These are phyloP conservation scores for Wickerhamomyces canadensis DNA, from an alignment of 805 yeast species.

Conservation along the genomic window DNA sequence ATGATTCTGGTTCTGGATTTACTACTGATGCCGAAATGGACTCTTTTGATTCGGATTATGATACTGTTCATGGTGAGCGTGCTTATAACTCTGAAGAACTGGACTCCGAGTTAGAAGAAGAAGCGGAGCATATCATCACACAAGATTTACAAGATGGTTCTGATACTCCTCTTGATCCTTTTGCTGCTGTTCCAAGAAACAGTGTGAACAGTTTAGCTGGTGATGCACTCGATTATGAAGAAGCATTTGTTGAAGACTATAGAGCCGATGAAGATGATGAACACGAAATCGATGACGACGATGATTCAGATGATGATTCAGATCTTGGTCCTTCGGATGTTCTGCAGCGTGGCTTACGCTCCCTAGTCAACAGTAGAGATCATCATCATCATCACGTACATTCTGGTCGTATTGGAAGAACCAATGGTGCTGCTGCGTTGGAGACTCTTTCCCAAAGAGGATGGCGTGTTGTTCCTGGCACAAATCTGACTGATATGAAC, in stretches of 20 bases:
- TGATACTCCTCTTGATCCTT: neutral
- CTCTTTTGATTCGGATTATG: constrained; percentile 20
- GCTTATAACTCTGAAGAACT: constrained; percentile 4
- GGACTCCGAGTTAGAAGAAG: constrained; percentile 10
- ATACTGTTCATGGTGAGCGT: constrained; percentile 3
- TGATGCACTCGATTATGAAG: constrained; percentile 7
- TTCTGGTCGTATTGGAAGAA: no score
- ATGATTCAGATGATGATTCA: constrained; percentile 13
- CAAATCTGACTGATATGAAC: neutral
- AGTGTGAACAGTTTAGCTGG: neutral
- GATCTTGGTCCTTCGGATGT: constrained; percentile 8
- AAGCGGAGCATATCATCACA: constrained; percentile 4
- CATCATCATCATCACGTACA: neutral
- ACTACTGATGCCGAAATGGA: constrained; percentile 17
- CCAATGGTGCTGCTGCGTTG: no score
- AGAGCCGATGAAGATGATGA: constrained; percentile 19
- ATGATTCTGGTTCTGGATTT: constrained; percentile 12
- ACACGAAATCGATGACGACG: constrained; percentile 14
- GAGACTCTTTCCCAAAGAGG: no score
- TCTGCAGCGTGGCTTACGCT: neutral
- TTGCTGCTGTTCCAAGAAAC: neutral
- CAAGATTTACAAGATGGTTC: constrained; percentile 1
- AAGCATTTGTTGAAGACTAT: constrained; percentile 25
- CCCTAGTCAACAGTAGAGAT: neutral
- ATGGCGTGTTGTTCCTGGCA: no score